phyloP scores from a whole-genome alignment of 257 asterid genomes.

The Solanum boliviense region DNA sequence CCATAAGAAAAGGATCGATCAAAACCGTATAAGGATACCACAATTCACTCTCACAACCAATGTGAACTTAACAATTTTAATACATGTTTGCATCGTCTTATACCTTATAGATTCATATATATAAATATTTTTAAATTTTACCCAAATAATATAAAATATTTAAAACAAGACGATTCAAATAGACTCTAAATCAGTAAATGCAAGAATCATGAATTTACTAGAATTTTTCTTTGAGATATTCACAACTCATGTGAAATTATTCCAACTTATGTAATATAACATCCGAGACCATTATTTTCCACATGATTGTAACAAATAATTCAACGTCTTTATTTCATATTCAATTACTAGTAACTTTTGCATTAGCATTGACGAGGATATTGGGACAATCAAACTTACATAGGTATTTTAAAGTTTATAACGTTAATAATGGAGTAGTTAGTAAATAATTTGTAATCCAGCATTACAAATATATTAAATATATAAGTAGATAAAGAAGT shows the following conservation, averaged over 20 bases:
- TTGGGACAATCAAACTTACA: background rate
- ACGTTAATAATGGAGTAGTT: background rate
- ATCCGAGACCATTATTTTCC: background rate
- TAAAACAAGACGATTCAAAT: background rate
- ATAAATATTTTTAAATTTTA: background rate
- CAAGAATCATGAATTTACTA: background rate
- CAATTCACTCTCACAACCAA: background rate
- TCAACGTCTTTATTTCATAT: background rate
- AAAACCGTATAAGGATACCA: background rate
- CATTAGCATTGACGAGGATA: background rate
- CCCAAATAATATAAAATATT: background rate
- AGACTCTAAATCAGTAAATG: background rate
- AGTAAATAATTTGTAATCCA: background rate
- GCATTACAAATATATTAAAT: background rate
- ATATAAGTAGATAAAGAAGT: background rate
- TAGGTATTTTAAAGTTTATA: background rate
- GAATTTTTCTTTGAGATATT: background rate
- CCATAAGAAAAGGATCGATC: background rate
- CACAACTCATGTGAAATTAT: background rate
- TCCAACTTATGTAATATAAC: background rate
- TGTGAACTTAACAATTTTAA: background rate
- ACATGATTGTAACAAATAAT: background rate
- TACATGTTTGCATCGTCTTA: background rate
- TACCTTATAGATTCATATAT: background rate
- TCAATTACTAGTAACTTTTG: background rate